Conservation (phyloP, 352 stramenopile species). For the Blastocystis sp. region DNA sequence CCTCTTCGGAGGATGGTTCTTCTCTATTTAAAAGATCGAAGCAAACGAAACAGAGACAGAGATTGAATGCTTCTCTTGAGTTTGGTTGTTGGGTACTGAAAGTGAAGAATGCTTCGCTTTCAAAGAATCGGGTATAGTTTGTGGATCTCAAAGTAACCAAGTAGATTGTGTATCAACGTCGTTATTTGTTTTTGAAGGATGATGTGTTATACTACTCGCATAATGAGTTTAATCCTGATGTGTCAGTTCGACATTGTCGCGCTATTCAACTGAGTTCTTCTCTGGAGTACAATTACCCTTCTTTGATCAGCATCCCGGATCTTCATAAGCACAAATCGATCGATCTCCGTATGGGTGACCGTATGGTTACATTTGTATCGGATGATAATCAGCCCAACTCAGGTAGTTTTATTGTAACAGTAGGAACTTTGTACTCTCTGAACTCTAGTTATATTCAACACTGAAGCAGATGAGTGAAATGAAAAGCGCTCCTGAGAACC, state of each 20-base stretch:
- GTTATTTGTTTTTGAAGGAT: slow-evolving; percentile 56
- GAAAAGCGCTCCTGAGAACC: neutral
- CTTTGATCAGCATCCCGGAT: neutral
- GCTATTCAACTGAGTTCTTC: neutral
- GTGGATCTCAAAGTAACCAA: neutral
- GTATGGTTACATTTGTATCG: slow-evolving; percentile 30
- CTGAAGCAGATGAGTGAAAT: slow-evolving; percentile 12
- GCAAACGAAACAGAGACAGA: neutral
- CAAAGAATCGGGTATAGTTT: neutral
- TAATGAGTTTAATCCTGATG: slow-evolving; percentile 17
- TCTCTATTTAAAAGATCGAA: neutral
- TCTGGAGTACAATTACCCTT: slow-evolving; percentile 7
- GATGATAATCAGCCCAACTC: slow-evolving; percentile 28
- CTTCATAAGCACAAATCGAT: slow-evolving; percentile 3
- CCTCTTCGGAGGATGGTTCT: neutral
- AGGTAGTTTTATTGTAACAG: slow-evolving; percentile 9
- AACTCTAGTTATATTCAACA: neutral
- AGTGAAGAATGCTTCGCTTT: neutral
- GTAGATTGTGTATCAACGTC: slow-evolving; percentile 23
- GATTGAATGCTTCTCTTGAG: slow-evolving; percentile 25
- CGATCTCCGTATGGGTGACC: neutral
- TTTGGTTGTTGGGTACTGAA: slow-evolving; percentile 31
- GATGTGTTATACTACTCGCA: slow-evolving; percentile 22
- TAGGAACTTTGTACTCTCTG: neutral
- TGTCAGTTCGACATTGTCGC: neutral